Evolutionary conservation across 768 basidiomycete genomes (phyloP).

Genomic region (Agrocybe chaxingu): DNA sequence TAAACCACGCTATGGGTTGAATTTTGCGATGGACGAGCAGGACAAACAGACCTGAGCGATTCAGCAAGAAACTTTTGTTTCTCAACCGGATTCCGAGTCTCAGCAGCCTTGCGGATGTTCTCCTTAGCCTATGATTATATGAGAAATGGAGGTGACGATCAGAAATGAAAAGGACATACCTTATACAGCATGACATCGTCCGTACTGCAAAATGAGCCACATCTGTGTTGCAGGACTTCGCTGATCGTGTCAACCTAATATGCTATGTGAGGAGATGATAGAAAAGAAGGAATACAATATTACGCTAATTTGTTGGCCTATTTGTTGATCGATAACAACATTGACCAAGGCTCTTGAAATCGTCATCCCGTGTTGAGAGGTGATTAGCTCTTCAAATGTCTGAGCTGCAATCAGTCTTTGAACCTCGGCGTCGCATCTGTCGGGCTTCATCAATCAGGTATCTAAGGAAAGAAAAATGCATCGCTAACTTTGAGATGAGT

Average conservation of each 20-base stretch:
- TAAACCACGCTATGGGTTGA: constrained; percentile 23
- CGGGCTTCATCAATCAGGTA: constrained; percentile 3
- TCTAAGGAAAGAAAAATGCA: constrained; percentile 1
- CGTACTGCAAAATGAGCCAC: constrained; percentile 96
- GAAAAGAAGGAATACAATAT: constrained; percentile 23
- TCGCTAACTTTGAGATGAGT: constrained; percentile 71
- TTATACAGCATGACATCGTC: constrained; percentile 99
- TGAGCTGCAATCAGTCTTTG: constrained; percentile 68
- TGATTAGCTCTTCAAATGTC: constrained; percentile 87
- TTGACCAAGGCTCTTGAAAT: constrained; percentile 89
- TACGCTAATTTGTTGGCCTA: constrained; percentile 93
- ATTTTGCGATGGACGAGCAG: constrained; percentile 5
- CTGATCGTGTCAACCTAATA: constrained; percentile 92
- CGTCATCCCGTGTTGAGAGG: constrained; percentile 80
- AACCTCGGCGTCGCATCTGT: constrained; percentile 68
- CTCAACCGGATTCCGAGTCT: constrained; percentile 71
- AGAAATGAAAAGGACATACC: constrained; percentile 33
- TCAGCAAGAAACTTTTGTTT: constrained; percentile 79
- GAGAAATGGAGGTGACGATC: not conserved
- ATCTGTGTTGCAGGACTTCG: constrained; percentile 89
- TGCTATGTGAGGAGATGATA: not conserved
- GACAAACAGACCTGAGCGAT: constrained; percentile 63
- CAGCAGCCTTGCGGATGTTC: constrained; percentile 86
- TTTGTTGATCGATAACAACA: constrained; percentile 96
- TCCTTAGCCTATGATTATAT: constrained; percentile 74